Base-by-base conservation (phyloP, 345 rosid species). In the Gossypium raimondii region DNA sequence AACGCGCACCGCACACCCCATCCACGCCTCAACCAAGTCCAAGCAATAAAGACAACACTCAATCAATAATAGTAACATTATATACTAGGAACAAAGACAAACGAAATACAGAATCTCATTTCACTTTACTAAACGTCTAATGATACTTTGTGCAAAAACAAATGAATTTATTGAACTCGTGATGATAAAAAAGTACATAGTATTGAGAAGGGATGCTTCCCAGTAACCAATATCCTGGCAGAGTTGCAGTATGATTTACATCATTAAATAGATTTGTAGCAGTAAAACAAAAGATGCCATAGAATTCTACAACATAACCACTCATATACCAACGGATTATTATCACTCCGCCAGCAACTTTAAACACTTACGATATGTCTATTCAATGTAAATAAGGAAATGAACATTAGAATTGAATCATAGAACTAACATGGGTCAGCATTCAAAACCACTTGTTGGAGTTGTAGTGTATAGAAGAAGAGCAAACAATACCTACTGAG, bases 401-500 rank as follows among this genome's bases (percentile, higher is more conserved):
- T 29, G 2, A 29, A n/a, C 47, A n/a, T n/a, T 27, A 24, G 8
- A 60, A 60, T 6, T 60, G 64, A 25, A 29, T 5, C 7, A 70
- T 34, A 29, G 17, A 70, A 70, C n/a, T n/a, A 12, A 29, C 61
- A 29, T 10, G 2, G 1, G 22, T 9, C 27, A 53, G 41, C 60
- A 70, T 70, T 34, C 61, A 29, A 52, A 29, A 47, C 61, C 17
- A 17, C 25, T 52, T n/a, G 11, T 57, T 52, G 17, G 27, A 70
- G 61, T 17, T n/a, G 14, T 12, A 0, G 48, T 24, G 41, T 67
- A 24, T 12, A 22, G 47, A 67, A n/a, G 44, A 13, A 45, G 9
- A 22, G 9, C 34, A 53, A 53, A 11, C 48, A 43, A 56, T 47
- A 75, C 78, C 86, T 92, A 94, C 77, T 89, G 97, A 76, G 90